phyloP scores from a whole-genome alignment of 257 asterid genomes.

The Verbascum thapsus region DNA sequence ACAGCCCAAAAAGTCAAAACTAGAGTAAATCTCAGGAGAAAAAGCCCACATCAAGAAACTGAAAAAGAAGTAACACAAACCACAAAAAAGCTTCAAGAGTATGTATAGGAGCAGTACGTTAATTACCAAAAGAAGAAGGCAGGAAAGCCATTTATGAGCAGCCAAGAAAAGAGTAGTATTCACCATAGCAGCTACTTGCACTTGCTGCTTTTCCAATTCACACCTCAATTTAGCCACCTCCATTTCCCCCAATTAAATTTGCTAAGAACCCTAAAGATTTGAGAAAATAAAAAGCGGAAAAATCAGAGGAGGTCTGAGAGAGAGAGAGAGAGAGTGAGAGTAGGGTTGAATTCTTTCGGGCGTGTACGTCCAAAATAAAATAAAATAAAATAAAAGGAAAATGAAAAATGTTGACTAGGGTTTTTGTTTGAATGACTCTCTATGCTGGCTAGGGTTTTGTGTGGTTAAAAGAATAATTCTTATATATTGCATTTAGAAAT shows the following conservation, averaged over 20 bases:
- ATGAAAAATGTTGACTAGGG: slow-evolving; percentile 24
- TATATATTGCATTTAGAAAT: too few species aligned
- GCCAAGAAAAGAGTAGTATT: slow-evolving; percentile 54
- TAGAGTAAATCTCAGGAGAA: slow-evolving; percentile 11
- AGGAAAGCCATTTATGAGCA: slow-evolving; percentile 62
- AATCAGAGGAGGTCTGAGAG: slow-evolving; percentile 24
- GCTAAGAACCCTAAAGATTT: slow-evolving; percentile 1
- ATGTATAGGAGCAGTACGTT: not conserved
- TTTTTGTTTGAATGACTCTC: slow-evolving; percentile 24
- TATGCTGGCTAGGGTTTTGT: slow-evolving; percentile 48
- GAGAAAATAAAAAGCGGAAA: slow-evolving; percentile 17
- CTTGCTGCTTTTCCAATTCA: slow-evolving; percentile 43
- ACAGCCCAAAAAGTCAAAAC: slow-evolving; percentile 20
- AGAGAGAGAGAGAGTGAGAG: slow-evolving; percentile 32
- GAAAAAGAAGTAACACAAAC: slow-evolving; percentile 9
- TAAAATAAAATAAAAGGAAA: slow-evolving; percentile 1
- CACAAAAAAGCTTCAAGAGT: not conserved
- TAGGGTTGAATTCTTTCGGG: slow-evolving; percentile 55
- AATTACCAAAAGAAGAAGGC: slow-evolving; percentile 69
- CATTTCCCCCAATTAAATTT: slow-evolving; percentile 40
- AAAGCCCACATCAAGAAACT: slow-evolving; percentile 35
- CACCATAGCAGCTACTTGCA: slow-evolving; percentile 31
- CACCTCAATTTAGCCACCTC: slow-evolving; percentile 59
- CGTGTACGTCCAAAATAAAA: slow-evolving; percentile 45
- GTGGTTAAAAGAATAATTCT: slow-evolving; percentile 27